Evolutionary conservation across 305 asterid genomes (phyloP).

Genomic region (Rubia tinctorum): DNA sequence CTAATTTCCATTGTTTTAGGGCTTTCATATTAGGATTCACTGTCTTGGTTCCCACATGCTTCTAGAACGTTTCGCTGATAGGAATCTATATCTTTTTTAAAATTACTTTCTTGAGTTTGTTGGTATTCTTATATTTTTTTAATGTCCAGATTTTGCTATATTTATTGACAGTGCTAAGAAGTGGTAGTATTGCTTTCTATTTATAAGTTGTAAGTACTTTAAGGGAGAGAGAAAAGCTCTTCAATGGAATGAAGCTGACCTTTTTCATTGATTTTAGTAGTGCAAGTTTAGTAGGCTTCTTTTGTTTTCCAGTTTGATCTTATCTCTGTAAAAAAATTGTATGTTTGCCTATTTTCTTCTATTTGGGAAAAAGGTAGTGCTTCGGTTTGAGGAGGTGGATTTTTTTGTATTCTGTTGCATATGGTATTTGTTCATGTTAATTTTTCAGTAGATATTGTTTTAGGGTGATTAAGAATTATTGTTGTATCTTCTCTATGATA

Average conservation of each 20-base stretch:
- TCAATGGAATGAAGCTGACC: not conserved
- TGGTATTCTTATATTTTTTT: not conserved
- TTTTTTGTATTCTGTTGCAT: not conserved
- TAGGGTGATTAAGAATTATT: not conserved
- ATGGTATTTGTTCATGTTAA: not conserved
- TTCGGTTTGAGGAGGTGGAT: not conserved
- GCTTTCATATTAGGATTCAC: too few relatives aligned
- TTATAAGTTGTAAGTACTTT: not conserved
- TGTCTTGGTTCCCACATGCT: too few relatives aligned
- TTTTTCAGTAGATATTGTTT: not conserved
- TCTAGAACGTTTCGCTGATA: too few relatives aligned
- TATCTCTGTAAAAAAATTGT: not conserved
- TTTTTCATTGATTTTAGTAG: conserved; percentile 23
- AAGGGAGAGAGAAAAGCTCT: not conserved
- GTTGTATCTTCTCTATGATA: not conserved
- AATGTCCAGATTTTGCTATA: too few relatives aligned
- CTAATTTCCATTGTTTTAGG: too few relatives aligned
- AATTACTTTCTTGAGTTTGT: too few relatives aligned
- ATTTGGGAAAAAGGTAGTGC: conserved; percentile 5
- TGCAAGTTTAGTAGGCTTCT: conserved; percentile 29
- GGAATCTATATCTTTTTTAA: too few relatives aligned
- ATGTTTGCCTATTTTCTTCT: not conserved
- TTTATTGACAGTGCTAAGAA: not conserved
- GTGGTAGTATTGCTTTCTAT: not conserved
- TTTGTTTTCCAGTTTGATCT: conserved; percentile 18